phyloP scores from a whole-genome alignment of 2,329 filamentous ascomycete genomes.

The Thelonectria blattea region DNA sequence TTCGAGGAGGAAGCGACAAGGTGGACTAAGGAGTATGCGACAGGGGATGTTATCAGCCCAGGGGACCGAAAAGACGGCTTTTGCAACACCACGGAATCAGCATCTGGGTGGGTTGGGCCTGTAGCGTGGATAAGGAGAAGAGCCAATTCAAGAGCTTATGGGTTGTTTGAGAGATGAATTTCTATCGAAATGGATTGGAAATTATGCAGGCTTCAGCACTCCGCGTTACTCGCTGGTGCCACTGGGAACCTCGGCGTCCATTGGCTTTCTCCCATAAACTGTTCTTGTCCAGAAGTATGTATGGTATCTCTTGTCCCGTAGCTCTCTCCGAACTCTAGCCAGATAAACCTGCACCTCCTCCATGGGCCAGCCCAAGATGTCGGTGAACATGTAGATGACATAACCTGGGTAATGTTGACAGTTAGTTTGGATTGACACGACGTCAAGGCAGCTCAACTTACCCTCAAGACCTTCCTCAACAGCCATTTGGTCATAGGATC shows the following conservation, averaged over 20 bases:
- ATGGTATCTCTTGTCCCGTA: slow-evolving; percentile 17
- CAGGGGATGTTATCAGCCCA: no score
- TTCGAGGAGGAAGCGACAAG: no score
- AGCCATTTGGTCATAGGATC: slow-evolving; percentile 13
- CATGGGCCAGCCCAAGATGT: slow-evolving; percentile 16
- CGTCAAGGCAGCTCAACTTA: neutral
- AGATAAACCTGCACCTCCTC: slow-evolving; percentile 17
- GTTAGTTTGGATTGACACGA: neutral
- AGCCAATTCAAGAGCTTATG: no score
- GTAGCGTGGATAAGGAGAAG: no score
- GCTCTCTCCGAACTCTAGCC: slow-evolving; percentile 8
- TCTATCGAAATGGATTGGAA: no score
- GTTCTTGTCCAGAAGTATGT: slow-evolving; percentile 19
- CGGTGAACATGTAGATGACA: slow-evolving; percentile 17
- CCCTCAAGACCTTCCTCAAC: slow-evolving; percentile 19
- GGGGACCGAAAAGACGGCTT: no score
- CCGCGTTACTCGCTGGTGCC: neutral
- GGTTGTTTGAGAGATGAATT: no score
- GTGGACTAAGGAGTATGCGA: no score
- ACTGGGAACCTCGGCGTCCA: neutral
- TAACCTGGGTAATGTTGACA: slow-evolving; percentile 5
- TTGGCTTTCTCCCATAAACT: slow-evolving; percentile 16
- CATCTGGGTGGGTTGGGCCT: no score
- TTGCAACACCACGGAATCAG: no score
- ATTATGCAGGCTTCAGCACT: neutral